phyloP scores from a whole-genome alignment of 139 green algal species.

The Coelastrella sp. region DNA sequence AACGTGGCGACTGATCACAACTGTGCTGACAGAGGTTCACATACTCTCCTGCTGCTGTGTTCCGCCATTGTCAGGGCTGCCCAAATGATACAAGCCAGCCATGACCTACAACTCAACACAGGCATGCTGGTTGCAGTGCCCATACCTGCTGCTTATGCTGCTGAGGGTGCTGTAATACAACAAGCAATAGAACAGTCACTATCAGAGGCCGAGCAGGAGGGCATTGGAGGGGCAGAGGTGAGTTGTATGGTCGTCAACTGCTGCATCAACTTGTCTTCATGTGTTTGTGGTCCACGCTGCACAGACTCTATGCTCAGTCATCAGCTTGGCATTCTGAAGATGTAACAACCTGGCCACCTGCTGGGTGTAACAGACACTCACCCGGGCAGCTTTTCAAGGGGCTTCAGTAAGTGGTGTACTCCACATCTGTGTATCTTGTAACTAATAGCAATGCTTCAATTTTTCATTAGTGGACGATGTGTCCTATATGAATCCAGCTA shows the following conservation, averaged over 20 bases:
- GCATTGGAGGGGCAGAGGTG: constrained; percentile 74
- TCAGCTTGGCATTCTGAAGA: too few relatives aligned
- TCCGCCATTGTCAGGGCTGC: constrained; percentile 62
- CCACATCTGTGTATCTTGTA: too few relatives aligned
- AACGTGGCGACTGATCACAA: neutral
- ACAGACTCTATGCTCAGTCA: too few relatives aligned
- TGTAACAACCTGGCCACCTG: too few relatives aligned
- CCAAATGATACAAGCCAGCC: constrained; percentile 59
- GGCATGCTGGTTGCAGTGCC: constrained; percentile 87
- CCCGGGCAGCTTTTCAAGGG: too few relatives aligned
- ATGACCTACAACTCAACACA: constrained; percentile 61
- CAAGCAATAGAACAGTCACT: constrained; percentile 78
- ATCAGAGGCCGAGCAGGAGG: constrained; percentile 68
- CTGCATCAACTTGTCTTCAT: too few relatives aligned
- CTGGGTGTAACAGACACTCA: too few relatives aligned
- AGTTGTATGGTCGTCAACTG: neutral
- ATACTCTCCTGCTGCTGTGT: neutral
- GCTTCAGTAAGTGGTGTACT: too few relatives aligned
- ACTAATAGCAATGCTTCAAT: too few relatives aligned
- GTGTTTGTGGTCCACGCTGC: too few relatives aligned
- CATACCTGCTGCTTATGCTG: constrained; percentile 78
- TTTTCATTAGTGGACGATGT: too few relatives aligned
- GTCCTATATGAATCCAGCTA: too few relatives aligned
- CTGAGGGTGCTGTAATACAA: constrained; percentile 65
- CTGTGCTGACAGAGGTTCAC: neutral